Evolutionary conservation across 108 stramenopile species (phyloP).

Genomic region (Parietichytrium sp.): DNA sequence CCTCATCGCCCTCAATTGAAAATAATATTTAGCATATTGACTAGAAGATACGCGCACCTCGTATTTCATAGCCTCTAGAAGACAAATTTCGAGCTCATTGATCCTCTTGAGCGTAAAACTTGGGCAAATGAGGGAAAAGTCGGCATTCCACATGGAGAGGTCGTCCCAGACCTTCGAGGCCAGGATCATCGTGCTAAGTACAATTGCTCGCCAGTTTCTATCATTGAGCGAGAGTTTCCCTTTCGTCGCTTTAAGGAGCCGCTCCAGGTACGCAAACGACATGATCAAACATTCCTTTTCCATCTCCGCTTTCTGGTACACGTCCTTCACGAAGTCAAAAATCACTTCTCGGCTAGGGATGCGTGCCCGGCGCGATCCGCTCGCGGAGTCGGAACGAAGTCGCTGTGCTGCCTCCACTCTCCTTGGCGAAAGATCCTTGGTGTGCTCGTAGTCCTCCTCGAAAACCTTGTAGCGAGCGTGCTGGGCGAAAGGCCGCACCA

Average conservation of each 20-base stretch:
- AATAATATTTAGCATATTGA: constrained; percentile 25
- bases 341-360: constrained; percentile 10
- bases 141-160: constrained; percentile 90
- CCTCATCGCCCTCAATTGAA: constrained; percentile 5
- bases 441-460: not conserved
- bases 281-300: constrained; percentile 93
- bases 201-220: constrained; percentile 79
- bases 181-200: constrained; percentile 87
- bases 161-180: constrained; percentile 96
- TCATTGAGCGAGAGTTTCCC: constrained; percentile 58
- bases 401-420: not conserved
- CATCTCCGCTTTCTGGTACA: constrained; percentile 39
- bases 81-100: constrained; percentile 77
- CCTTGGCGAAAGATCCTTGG: not conserved
- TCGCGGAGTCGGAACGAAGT: not conserved
- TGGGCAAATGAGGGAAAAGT: constrained; percentile 73
- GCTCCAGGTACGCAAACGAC: constrained; percentile 89
- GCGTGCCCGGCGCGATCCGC: not conserved
- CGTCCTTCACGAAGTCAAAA: constrained; percentile 5
- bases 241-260: constrained; percentile 64
- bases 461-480: not conserved
- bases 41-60: constrained; percentile 28
- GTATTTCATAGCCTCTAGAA: constrained; percentile 15
- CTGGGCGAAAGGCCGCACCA: not conserved
- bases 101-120: constrained; percentile 79